phyloP scores from a whole-genome alignment of 306 rosid species.

The Ormosia semicastrata region DNA sequence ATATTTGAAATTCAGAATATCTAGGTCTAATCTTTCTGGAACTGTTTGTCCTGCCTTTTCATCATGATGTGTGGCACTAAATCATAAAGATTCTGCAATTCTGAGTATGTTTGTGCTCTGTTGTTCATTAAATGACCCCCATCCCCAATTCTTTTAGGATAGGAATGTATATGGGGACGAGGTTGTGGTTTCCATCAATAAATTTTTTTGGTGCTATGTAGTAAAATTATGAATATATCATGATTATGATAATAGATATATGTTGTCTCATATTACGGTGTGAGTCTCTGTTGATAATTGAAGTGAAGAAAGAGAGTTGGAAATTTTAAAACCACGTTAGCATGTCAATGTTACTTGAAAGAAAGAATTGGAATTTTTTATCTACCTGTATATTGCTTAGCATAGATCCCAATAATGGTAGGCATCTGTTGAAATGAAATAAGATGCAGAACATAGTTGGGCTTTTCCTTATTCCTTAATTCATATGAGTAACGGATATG shows the following conservation, averaged over 20 bases:
- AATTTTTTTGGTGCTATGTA: background rate
- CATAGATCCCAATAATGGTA: background rate
- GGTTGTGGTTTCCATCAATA: background rate
- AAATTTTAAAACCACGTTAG: conserved; percentile 5
- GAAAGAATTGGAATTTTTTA: background rate
- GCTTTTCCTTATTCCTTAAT: background rate
- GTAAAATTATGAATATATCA: background rate
- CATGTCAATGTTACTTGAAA: background rate
- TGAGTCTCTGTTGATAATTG: background rate
- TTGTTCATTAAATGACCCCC: background rate
- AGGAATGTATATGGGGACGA: background rate
- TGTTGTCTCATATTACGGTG: background rate
- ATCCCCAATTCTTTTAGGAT: background rate
- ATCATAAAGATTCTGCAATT: background rate
- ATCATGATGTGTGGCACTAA: background rate
- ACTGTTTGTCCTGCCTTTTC: background rate
- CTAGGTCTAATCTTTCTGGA: background rate
- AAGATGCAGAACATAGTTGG: background rate
- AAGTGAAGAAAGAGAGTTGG: background rate
- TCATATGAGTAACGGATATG: background rate
- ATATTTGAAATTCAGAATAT: conserved; percentile 1
- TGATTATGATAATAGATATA: background rate
- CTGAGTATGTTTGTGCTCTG: background rate
- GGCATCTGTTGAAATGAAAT: background rate
- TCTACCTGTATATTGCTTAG: background rate